phyloP scores from a whole-genome alignment of 2,329 filamentous ascomycete species.

The Trichophyton schoenleinii region DNA sequence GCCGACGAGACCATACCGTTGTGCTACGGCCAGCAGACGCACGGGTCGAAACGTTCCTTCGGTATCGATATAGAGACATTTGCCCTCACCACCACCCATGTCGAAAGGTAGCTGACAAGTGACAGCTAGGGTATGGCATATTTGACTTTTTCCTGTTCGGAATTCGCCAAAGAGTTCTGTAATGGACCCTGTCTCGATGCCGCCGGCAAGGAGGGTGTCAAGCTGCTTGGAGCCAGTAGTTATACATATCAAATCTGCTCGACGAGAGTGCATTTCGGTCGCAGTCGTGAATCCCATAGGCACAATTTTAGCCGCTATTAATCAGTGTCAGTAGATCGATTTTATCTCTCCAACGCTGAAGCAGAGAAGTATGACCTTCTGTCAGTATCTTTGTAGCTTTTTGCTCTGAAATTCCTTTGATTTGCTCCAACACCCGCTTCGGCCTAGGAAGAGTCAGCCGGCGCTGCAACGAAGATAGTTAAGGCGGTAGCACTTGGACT shows the following conservation, averaged over 20 bases:
- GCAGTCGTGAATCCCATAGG: slow-evolving; percentile 99
- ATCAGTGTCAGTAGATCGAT: neutral
- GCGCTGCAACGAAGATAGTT: neutral
- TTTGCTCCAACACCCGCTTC: slow-evolving; percentile 69
- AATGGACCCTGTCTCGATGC: slow-evolving; percentile 92
- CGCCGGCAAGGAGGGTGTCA: slow-evolving; percentile 85
- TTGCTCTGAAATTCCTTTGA: slow-evolving; percentile 95
- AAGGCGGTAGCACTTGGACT: neutral
- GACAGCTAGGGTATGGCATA: slow-evolving; percentile 95
- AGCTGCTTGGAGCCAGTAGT: slow-evolving; percentile 96
- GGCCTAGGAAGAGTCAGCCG: slow-evolving; percentile 34
- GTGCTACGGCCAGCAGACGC: slow-evolving; percentile 77
- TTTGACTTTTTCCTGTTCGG: slow-evolving; percentile 93
- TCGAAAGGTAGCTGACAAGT: slow-evolving; percentile 97
- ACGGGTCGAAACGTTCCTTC: slow-evolving; percentile 95
- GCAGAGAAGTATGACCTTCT: slow-evolving; percentile 49
- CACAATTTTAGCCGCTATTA: slow-evolving; percentile 76
- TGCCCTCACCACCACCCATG: slow-evolving; percentile 96
- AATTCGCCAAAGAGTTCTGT: slow-evolving; percentile 98
- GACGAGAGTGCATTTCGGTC: slow-evolving; percentile 94
- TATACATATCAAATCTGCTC: slow-evolving; percentile 94
- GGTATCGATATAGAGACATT: slow-evolving; percentile 96
- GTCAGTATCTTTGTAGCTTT: slow-evolving; percentile 84
- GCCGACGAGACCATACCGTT: slow-evolving; percentile 84
- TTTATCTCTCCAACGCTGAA: neutral